Evolutionary conservation across 2,329 filamentous ascomycete genomes (phyloP).

Genomic region (Dissoconium aciculare): DNA sequence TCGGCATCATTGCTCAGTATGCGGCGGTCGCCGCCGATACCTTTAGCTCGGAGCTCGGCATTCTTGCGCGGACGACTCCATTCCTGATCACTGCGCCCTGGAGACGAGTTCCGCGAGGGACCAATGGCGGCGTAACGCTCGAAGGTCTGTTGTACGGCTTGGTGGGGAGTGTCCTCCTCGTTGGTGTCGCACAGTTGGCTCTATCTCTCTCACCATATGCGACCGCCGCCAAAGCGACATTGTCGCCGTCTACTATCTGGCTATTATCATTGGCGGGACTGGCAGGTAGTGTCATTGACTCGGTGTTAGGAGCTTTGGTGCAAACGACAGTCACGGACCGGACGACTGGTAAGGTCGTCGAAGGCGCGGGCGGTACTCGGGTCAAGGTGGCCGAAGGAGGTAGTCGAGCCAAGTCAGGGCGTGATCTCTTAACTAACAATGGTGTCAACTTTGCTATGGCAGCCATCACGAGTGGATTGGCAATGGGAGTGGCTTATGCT

Average conservation of each 20-base stretch:
- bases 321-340: conserved; percentile 79
- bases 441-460: conserved; percentile 92
- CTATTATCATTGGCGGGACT: conserved; percentile 55
- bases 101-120: conserved; percentile 70
- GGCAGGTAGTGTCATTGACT: conserved; percentile 73
- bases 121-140: conserved; percentile 79
- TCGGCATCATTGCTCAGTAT: conserved; percentile 47
- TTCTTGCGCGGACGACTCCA: conserved; percentile 59
- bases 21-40: conserved; percentile 86
- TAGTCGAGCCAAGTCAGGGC: conserved; percentile 42
- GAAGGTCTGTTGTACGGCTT: conserved; percentile 43
- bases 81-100: conserved; percentile 75
- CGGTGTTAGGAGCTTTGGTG: conserved; percentile 66
- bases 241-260: conserved; percentile 8
- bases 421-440: conserved; percentile 81
- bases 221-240: conserved; percentile 9
- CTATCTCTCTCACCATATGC: conserved; percentile 6
- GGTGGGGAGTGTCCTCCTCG: conserved; percentile 39
- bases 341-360: conserved; percentile 71
- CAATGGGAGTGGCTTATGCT: conserved; percentile 44
- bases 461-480: conserved; percentile 59
- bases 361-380: conserved; percentile 48
- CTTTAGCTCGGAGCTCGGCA: conserved; percentile 88
- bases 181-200: conserved; percentile 47
- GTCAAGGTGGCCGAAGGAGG: conserved; percentile 27